Evolutionary conservation across 257 asterid genomes (phyloP).

Genomic region (Pogostemon cablin): DNA sequence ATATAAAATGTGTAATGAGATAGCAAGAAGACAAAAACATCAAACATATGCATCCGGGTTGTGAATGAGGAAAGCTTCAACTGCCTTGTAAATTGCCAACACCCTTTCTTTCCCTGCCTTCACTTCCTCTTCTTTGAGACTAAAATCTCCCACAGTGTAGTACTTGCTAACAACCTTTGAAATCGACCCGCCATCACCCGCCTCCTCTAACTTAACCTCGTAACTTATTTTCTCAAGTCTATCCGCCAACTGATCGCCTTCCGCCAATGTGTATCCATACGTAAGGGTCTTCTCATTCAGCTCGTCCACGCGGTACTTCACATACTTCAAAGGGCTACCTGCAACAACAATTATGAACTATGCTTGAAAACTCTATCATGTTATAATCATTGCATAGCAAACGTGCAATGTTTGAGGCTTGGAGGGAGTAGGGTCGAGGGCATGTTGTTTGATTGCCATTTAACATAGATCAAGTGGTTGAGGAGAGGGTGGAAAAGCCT

Average conservation of each 20-base stretch:
- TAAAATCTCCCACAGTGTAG: constrained; percentile 40
- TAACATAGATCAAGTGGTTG: no score
- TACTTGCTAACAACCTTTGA: constrained; percentile 48
- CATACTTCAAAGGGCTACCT: no score
- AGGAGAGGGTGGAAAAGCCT: no score
- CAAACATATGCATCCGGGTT: constrained; percentile 44
- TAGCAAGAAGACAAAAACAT: background rate
- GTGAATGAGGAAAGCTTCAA: constrained; percentile 42
- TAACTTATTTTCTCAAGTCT: constrained; percentile 45
- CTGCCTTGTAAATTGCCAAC: constrained; percentile 43
- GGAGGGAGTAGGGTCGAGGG: no score
- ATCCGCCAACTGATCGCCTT: constrained; percentile 40
- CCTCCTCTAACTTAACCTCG: constrained; percentile 41
- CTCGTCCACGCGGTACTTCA: constrained; percentile 41
- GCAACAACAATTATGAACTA: no score
- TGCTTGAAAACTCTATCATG: no score
- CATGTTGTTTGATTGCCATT: no score
- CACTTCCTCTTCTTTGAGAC: constrained; percentile 42
- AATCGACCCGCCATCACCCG: constrained; percentile 39
- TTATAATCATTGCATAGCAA: no score
- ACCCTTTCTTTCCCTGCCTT: constrained; percentile 46
- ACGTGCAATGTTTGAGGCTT: no score
- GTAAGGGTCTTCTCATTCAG: constrained; percentile 35
- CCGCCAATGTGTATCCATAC: constrained; percentile 40
- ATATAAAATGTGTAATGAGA: background rate